Percentiles rank a stretch among this genome's conserved stretches.
These are phyloP conservation scores for Irpex sp. DNA, from an alignment of 1,284 basidiomycete species.

Conservation along the genomic window DNA sequence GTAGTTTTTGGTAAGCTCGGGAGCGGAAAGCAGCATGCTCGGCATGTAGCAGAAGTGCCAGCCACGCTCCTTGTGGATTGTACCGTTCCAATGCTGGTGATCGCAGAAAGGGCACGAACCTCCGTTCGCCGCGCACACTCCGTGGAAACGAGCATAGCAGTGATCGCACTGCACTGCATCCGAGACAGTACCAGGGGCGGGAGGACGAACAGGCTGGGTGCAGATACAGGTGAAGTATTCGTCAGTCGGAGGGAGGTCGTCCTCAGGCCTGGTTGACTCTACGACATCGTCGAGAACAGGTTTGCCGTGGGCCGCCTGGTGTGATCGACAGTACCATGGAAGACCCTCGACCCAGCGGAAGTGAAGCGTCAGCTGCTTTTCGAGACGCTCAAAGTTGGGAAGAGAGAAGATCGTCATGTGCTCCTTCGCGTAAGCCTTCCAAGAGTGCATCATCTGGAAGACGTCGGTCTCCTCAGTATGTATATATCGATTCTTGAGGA, in stretches of 20 bases:
- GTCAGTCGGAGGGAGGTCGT: constrained; percentile 70
- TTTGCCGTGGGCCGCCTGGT: constrained; percentile 57
- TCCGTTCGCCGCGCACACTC: constrained; percentile 77
- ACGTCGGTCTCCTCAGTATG: constrained; percentile 54
- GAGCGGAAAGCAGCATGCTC: constrained; percentile 60
- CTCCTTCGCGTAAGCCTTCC: constrained; percentile 66
- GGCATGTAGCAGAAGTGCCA: constrained; percentile 81
- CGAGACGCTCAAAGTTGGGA: constrained; percentile 68
- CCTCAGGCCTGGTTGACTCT: constrained; percentile 66
- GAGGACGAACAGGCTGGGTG: constrained; percentile 66
- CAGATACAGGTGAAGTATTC: constrained; percentile 85
- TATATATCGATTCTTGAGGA: constrained; percentile 61
- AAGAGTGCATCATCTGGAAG: constrained; percentile 66
- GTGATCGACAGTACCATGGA: constrained; percentile 73
- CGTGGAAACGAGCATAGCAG: constrained; percentile 80
- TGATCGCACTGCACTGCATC: constrained; percentile 86
- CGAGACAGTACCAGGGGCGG: constrained; percentile 63
- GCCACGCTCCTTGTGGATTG: constrained; percentile 72
- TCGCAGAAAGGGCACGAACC: constrained; percentile 87
- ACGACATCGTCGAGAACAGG: constrained; percentile 68
- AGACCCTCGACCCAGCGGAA: constrained; percentile 67
- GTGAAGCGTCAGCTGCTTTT: constrained; percentile 61
- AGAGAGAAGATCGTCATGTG: constrained; percentile 70
- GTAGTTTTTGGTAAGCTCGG: constrained; percentile 71
- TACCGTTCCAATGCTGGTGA: constrained; percentile 83